Evolutionary conservation across 768 basidiomycete species (phyloP).

Genomic region (Collybia mongolica): DNA sequence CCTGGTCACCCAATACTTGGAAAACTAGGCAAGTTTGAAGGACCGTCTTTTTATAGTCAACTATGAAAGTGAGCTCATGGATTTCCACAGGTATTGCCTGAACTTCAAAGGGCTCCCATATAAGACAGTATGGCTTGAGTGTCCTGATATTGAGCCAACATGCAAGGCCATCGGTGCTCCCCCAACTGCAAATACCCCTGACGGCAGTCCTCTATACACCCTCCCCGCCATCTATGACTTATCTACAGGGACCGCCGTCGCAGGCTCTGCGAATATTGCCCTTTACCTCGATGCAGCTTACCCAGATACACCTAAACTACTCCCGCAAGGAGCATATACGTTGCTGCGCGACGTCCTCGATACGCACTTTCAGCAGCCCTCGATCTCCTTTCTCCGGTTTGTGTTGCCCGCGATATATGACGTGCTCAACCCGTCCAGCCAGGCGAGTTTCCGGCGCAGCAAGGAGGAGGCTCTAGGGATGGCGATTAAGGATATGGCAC

Average conservation of each 20-base stretch:
- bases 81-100: slow-evolving; percentile 11
- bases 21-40: slow-evolving; percentile 34
- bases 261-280: slow-evolving; percentile 36
- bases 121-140: slow-evolving; percentile 34
- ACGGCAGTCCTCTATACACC: slow-evolving; percentile 27
- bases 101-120: slow-evolving; percentile 27
- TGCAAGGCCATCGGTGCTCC: slow-evolving; percentile 27
- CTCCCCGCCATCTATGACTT: slow-evolving; percentile 37
- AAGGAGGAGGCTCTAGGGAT: slow-evolving; percentile 22
- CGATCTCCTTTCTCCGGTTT: slow-evolving; percentile 3
- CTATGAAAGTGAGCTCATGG: background rate
- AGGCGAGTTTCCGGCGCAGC: slow-evolving; percentile 25
- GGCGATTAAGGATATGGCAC: slow-evolving; percentile 28
- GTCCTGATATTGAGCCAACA: slow-evolving; percentile 29
- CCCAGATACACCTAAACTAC: slow-evolving; percentile 28
- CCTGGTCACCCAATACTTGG: slow-evolving; percentile 47
- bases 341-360: slow-evolving; percentile 13
- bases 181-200: slow-evolving; percentile 19
- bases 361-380: background rate
- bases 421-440: slow-evolving; percentile 28
- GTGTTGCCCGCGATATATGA: slow-evolving; percentile 12
- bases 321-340: slow-evolving; percentile 21
- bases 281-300: slow-evolving; percentile 37
- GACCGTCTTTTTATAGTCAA: background rate
- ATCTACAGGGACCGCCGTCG: slow-evolving; percentile 22